Base-by-base conservation (phyloP, 148 eudicot species). In the Persicaria tinctoria region DNA sequence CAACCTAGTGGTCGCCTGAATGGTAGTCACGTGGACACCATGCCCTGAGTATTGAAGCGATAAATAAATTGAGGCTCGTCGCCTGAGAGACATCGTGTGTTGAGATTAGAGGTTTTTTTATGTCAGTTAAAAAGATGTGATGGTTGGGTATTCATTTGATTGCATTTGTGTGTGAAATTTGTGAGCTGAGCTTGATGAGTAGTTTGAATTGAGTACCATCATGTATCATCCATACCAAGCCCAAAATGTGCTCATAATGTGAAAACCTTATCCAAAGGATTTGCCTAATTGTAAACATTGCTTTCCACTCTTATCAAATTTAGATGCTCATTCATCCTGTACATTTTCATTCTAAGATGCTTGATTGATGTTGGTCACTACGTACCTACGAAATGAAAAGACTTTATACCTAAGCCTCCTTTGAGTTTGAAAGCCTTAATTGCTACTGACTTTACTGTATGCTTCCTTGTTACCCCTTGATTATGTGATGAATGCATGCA, bases 51-150 rank as follows among this genome's bases (percentile, higher is more conserved):
- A 20, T 20, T 20, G 23, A 0, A 20, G 23, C 23, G 23, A 20
- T 20, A 0, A 20, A 20, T 20, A 20, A 20, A 20, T 20, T 20
- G 23, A 20, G 23, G 23, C 23, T 20, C 23, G 23, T 20, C 23
- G 23, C 23, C 0, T 20, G 23, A 20, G 23, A 20, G 23, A 20
- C 23, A 20, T 20, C 23, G 38, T 23, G 41, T 13, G 70, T 41
- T 13, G 47, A 12, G 47, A 44, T 66, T 66, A 66, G 17, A 41
- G 68, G 68, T 46, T 66, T 66, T n/a, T 41, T 66, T 66, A 66
- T 13, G 12, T 38, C 47, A 44, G 41, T 41, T 66, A 1, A 41
- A 41, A 41, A 66, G 6, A 5, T 66, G 46, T 63, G 46, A 63
- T 10, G 69, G 32, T 38, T 63, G 69, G 11, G 27, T 45, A 27